Percentiles rank a stretch among this genome's conserved stretches.
These are phyloP conservation scores for Eustoma russellianum DNA, from an alignment of 257 asterid genomes.

Conservation along the genomic window DNA sequence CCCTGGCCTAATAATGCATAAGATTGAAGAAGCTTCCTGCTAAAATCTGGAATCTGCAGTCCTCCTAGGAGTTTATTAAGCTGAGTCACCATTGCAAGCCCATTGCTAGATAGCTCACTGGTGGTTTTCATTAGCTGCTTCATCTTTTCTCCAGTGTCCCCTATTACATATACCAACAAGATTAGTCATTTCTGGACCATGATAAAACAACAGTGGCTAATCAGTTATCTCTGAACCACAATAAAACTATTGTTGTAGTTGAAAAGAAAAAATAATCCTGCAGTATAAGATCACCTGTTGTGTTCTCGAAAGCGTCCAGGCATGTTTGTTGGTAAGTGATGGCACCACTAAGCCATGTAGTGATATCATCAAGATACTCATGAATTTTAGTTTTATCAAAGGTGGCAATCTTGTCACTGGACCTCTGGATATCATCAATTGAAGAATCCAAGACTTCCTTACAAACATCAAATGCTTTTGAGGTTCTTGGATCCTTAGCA, in stretches of 20 bases:
- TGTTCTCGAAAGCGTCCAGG: slow-evolving; percentile 49
- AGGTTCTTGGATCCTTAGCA: slow-evolving; percentile 17
- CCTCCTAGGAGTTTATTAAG: slow-evolving; percentile 1
- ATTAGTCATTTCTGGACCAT: too few relatives aligned
- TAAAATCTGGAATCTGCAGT: slow-evolving; percentile 9
- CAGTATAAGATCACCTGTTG: slow-evolving; percentile 26
- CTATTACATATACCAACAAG: too few relatives aligned
- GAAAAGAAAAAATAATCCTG: too few relatives aligned
- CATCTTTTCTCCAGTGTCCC: slow-evolving; percentile 25
- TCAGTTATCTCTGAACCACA: too few relatives aligned
- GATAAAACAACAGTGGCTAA: too few relatives aligned
- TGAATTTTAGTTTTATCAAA: slow-evolving; percentile 10
- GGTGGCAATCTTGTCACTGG: slow-evolving; percentile 1
- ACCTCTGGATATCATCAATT: slow-evolving; percentile 13
- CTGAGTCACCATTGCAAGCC: slow-evolving; percentile 22
- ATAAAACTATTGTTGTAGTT: too few relatives aligned
- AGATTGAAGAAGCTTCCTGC: slow-evolving; percentile 14
- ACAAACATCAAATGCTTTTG: slow-evolving; percentile 16
- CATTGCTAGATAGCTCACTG: slow-evolving; percentile 21
- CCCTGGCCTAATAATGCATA: neutral
- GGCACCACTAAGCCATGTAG: slow-evolving; percentile 71
- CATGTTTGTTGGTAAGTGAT: slow-evolving; percentile 55
- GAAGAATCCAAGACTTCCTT: slow-evolving; percentile 4
- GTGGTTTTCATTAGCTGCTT: slow-evolving; percentile 16
- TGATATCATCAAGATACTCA: slow-evolving; percentile 39